phyloP scores from a whole-genome alignment of 805 yeast species.

The Spathaspora sp. region DNA sequence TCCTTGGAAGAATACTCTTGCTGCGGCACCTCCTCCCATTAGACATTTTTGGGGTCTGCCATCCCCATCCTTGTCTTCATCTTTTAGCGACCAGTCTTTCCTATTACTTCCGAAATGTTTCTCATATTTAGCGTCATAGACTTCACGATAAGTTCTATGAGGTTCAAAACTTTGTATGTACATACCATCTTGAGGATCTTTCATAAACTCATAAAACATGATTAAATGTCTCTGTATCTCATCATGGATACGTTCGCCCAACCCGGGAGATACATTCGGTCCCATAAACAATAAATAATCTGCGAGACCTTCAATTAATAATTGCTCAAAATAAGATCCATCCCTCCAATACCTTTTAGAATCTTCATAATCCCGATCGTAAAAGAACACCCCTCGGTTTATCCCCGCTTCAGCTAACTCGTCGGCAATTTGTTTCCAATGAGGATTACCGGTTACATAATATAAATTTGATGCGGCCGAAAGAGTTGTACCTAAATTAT shows the following conservation, averaged over 20 bases:
- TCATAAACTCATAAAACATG: constrained; percentile 54
- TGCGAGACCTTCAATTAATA: constrained; percentile 64
- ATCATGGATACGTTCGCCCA: constrained; percentile 31
- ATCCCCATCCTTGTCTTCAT: constrained; percentile 46
- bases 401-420: constrained; percentile 58
- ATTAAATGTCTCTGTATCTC: constrained; percentile 54
- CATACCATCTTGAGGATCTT: constrained; percentile 55
- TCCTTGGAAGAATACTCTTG: constrained; percentile 65
- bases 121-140: constrained; percentile 45
- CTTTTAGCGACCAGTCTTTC: constrained; percentile 47
- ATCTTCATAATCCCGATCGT: constrained; percentile 59
- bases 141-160: constrained; percentile 47
- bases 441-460: constrained; percentile 44
- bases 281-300: constrained; percentile 56
- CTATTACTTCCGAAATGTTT: constrained; percentile 49
- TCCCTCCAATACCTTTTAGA: constrained; percentile 63
- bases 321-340: constrained; percentile 58
- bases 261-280: constrained; percentile 31
- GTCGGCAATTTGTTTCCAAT: constrained; percentile 46
- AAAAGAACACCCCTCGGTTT: constrained; percentile 51
- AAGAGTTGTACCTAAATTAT: constrained; percentile 64
- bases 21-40: constrained; percentile 66
- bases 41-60: constrained; percentile 49
- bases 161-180: constrained; percentile 62
- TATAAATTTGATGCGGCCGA: constrained; percentile 51